These are phyloP conservation scores for Crotalaria pallida DNA, from an alignment of 306 rosid genomes.

Conservation along the genomic window DNA sequence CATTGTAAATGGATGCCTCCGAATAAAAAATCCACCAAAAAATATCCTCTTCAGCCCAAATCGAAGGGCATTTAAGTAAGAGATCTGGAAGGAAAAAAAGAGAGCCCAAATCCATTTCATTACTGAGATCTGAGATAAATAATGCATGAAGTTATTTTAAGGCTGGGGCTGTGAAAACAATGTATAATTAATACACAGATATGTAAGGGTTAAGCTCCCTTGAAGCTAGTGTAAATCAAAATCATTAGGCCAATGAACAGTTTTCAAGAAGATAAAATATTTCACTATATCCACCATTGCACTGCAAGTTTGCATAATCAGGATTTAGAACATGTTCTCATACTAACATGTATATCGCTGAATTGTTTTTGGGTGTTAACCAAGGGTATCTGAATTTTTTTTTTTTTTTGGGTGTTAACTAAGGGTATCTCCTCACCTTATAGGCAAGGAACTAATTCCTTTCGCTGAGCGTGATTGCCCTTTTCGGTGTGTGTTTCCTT, in stretches of 20 bases:
- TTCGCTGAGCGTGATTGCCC: no score
- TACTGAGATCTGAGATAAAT: background rate
- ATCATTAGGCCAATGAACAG: background rate
- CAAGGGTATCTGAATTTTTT: no score
- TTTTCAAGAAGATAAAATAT: background rate
- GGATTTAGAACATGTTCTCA: background rate
- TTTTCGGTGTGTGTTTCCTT: no score
- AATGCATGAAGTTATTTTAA: background rate
- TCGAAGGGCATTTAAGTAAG: conserved; percentile 91
- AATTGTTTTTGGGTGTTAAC: no score
- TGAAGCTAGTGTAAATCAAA: background rate
- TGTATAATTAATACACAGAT: background rate
- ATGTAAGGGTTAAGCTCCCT: background rate
- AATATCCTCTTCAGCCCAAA: conserved; percentile 91
- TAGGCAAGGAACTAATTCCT: no score
- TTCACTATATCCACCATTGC: background rate
- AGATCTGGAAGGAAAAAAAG: conserved; percentile 42
- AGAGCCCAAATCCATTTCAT: conserved; percentile 13
- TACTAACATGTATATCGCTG: background rate
- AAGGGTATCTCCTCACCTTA: no score
- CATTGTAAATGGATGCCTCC: conserved; percentile 85
- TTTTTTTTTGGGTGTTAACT: no score
- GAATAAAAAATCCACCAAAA: conserved; percentile 88
- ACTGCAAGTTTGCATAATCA: background rate
- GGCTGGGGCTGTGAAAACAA: background rate